Conservation (phyloP, 2,329 filamentous ascomycete genomes). For the Triangularia setosa region DNA sequence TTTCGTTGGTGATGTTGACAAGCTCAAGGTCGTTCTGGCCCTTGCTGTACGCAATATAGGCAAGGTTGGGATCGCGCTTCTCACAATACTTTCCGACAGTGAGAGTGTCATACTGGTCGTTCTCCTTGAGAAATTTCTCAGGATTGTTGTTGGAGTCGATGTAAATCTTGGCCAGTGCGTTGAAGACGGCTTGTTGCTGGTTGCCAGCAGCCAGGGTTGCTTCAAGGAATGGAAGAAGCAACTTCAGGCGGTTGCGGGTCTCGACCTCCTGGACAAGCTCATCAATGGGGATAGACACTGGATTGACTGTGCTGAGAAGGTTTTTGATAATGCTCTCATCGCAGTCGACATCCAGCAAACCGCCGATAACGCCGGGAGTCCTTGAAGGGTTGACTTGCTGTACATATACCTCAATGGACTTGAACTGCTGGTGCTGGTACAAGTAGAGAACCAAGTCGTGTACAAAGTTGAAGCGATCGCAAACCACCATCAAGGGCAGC, state of each 20-base stretch:
- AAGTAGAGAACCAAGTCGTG: conserved; percentile 94
- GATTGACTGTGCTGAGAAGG: conserved; percentile 78
- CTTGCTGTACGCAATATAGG: conserved; percentile 92
- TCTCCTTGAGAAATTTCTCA: conserved; percentile 95
- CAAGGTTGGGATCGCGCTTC: conserved; percentile 94
- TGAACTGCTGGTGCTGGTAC: conserved; percentile 99
- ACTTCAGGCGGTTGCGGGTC: conserved; percentile 88
- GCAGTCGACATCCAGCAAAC: conserved; percentile 92
- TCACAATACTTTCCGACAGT: conserved; percentile 96
- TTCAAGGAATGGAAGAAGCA: conserved; percentile 93
- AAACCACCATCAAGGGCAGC: conserved; percentile 94
- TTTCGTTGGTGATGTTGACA: conserved; percentile 97
- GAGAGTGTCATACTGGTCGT: conserved; percentile 91
- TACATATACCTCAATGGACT: conserved; percentile 97
- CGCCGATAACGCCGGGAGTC: conserved; percentile 89
- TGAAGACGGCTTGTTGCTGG: conserved; percentile 94
- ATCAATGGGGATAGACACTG: conserved; percentile 84
- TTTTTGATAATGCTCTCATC: conserved; percentile 96
- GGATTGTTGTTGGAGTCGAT: conserved; percentile 98
- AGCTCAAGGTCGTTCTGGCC: conserved; percentile 96
- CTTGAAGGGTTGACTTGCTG: conserved; percentile 91
- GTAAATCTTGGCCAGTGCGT: conserved; percentile 97
- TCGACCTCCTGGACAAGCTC: conserved; percentile 95
- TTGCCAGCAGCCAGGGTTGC: conserved; percentile 84
- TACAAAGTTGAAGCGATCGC: conserved; percentile 98